phyloP scores from a whole-genome alignment of 768 basidiomycete species.

The Crucibulum laeve region DNA sequence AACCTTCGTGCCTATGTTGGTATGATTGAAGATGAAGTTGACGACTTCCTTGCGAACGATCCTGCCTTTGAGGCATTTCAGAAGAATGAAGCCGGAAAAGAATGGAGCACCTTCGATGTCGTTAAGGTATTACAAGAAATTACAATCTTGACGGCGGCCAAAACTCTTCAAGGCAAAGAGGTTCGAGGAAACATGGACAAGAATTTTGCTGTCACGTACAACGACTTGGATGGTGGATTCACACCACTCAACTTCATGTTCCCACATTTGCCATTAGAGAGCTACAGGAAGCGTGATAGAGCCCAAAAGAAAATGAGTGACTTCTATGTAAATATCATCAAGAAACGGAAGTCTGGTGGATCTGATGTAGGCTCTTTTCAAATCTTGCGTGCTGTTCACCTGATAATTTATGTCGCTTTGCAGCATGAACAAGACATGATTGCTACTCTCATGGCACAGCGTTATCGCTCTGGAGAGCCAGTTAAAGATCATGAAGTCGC shows the following conservation, averaged over 20 bases:
- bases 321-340: conserved; percentile 87
- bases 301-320: conserved; percentile 93
- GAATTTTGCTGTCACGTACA: conserved; percentile 78
- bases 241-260: conserved; percentile 95
- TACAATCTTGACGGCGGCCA: conserved; percentile 90
- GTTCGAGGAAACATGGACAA: conserved; percentile 78
- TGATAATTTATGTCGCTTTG: conserved; percentile 6
- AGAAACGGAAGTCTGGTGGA: conserved; percentile 55
- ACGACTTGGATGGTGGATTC: conserved; percentile 93
- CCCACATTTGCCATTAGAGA: conserved; percentile 86
- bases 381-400: not conserved
- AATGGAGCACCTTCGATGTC: conserved; percentile 78
- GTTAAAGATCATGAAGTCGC: conserved; percentile 91
- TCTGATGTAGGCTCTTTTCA: conserved; percentile 28
- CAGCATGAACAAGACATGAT: conserved; percentile 88
- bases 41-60: conserved; percentile 67
- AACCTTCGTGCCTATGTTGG: conserved; percentile 84
- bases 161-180: conserved; percentile 92
- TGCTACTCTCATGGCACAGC: conserved; percentile 75
- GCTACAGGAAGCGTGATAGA: conserved; percentile 82
- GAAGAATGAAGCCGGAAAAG: conserved; percentile 58
- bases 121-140: conserved; percentile 77
- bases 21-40: conserved; percentile 75
- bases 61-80: conserved; percentile 58
- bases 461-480: conserved; percentile 74